These are phyloP conservation scores for Globisporangium uncinulatum DNA, from an alignment of 352 stramenopile species.

Conservation along the genomic window DNA sequence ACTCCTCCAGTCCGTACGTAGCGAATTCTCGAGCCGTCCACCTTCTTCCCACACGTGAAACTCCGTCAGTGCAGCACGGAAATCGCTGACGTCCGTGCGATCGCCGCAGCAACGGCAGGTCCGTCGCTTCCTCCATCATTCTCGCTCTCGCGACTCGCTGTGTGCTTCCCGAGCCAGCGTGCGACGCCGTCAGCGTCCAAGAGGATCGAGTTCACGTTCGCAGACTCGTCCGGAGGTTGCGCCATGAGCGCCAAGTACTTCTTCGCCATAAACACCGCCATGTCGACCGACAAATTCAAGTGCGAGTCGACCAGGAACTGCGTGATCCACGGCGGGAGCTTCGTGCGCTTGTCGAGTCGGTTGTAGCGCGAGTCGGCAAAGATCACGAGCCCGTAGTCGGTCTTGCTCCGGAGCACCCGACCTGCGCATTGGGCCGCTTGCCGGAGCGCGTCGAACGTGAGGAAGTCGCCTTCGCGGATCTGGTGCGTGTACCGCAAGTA, in stretches of 20 bases:
- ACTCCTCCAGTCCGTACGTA: no score
- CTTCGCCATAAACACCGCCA: constrained; percentile 93
- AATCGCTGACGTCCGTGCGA: not conserved
- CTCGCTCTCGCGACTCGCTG: not conserved
- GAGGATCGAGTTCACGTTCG: constrained; percentile 91
- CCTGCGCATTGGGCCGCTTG: constrained; percentile 97
- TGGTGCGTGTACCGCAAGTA: constrained; percentile 94
- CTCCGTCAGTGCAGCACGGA: constrained; percentile 5
- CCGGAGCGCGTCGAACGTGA: constrained; percentile 98
- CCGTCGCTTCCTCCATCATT: not conserved
- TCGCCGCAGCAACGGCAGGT: not conserved
- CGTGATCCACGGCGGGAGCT: constrained; percentile 98
- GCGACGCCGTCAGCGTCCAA: constrained; percentile 89
- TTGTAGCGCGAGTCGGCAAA: constrained; percentile 99
- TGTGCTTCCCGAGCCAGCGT: constrained; percentile 56
- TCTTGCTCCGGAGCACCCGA: constrained; percentile 97
- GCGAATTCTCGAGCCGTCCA: no score
- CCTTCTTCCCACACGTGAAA: no score
- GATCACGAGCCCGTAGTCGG: constrained; percentile 98
- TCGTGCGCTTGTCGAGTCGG: constrained; percentile 95
- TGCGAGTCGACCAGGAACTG: constrained; percentile 96
- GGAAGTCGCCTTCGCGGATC: constrained; percentile 94
- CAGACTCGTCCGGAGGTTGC: constrained; percentile 90
- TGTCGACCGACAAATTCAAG: constrained; percentile 96
- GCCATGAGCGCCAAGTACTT: constrained; percentile 97